A percentile compares a stretch with the other conserved stretches of the same genome.
Conservation (phyloP, 768 basidiomycete species). For the Boletus sp. region DNA sequence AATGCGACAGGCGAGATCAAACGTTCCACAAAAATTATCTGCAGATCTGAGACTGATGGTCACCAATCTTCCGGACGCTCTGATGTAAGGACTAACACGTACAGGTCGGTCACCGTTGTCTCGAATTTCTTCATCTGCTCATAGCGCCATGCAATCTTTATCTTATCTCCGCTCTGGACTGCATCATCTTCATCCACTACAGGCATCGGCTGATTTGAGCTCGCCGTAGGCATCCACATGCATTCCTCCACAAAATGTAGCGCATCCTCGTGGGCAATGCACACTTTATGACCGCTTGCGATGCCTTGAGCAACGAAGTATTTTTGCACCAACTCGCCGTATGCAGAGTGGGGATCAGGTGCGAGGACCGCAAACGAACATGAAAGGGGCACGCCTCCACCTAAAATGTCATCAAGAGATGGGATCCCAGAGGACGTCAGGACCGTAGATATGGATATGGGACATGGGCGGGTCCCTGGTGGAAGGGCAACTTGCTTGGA, state of each 20-base stretch:
- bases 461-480: slow-evolving; percentile 57
- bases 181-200: slow-evolving; percentile 32
- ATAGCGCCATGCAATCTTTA: slow-evolving; percentile 98
- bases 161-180: slow-evolving; percentile 51
- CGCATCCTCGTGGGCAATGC: slow-evolving; percentile 62
- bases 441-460: slow-evolving; percentile 52
- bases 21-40: slow-evolving; percentile 64
- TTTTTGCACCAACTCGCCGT: slow-evolving; percentile 80
- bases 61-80: slow-evolving; percentile 4
- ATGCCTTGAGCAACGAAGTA: slow-evolving; percentile 92
- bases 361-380: slow-evolving; percentile 70
- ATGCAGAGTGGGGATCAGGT: slow-evolving; percentile 85
- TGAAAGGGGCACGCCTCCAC: slow-evolving; percentile 85
- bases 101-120: slow-evolving; percentile 68
- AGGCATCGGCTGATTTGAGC: slow-evolving; percentile 10
- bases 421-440: slow-evolving; percentile 86
- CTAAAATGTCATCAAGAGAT: slow-evolving; percentile 92
- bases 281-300: slow-evolving; percentile 63
- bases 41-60: slow-evolving; percentile 38
- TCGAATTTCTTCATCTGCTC: slow-evolving; percentile 90
- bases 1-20: slow-evolving; percentile 70
- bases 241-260: slow-evolving; percentile 61
- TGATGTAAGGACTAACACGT: slow-evolving; percentile 35
- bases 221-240: slow-evolving; percentile 69
- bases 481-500: slow-evolving; percentile 43